Evolutionary conservation across 73 alveolate genomes (phyloP), one percentile per base, ranked within the genome.

Genomic region (Blepharisma japonicum): DNA sequence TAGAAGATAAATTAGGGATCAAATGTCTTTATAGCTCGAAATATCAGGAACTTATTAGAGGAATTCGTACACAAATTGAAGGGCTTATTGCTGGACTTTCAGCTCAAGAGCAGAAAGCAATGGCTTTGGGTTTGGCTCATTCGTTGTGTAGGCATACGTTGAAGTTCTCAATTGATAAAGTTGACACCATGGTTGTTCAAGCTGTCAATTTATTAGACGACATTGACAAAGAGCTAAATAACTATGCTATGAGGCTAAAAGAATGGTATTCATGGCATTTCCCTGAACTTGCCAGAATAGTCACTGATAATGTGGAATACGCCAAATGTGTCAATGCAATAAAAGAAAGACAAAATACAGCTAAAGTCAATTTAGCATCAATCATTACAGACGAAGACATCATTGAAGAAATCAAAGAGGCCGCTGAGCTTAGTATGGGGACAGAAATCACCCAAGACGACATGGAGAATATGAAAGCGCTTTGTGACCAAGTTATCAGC

Each of bases 241-340:
- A 98, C 89, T 98, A 97, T 78, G 98, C 99, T 79, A 98, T 98
- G 99, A 90, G 99, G 87, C 94, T 98, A n/a, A 89, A 95, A 87
- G 99, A 92, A 79, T 97, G 99, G 99, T 98, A 97, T 85, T 98
- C 99, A 56, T 98, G 99, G 99, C 99, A 98, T 87, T 98, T 98
- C 96, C 99, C 99, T 32, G 99, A 98, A 93, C 95, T 97, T 49
- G 99, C 98, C 14, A 97, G 95, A 91, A 96, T 98, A 61, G 96
- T 98, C 81, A 88, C 99, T 25, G 99, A 98, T 80, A 97, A 97
- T 92, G 81, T 96, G 55, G 92, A 97, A 54, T 98, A 94, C 78
- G 99, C 99, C 78, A 91, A 94, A 88, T 96, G 90, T 68, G 95
- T 93, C 45, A 77, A 90, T 39, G 90, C 92, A 77, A 87, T 96